Evolutionary conservation across 1,284 basidiomycete genomes (phyloP).

Genomic region (Pseudozyma pruni): DNA sequence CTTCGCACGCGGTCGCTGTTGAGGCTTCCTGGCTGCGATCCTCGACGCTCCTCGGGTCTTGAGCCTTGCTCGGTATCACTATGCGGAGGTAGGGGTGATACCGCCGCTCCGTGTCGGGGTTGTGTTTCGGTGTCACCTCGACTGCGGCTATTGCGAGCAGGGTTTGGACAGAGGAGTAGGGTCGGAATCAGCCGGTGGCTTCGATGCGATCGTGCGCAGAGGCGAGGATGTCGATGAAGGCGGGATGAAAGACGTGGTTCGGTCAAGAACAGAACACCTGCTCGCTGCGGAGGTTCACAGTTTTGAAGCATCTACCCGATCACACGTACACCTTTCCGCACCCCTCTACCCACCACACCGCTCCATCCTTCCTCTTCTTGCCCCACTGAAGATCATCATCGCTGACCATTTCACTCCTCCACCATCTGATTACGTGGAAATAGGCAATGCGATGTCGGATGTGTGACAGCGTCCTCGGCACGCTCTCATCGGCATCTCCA

Average conservation of each 20-base stretch:
- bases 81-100: slow-evolving; percentile 10
- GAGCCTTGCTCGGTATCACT: slow-evolving; percentile 4
- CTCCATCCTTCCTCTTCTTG: background rate
- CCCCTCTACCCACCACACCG: background rate
- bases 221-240: background rate
- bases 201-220: background rate
- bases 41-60: background rate
- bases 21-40: too few relatives aligned
- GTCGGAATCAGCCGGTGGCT: background rate
- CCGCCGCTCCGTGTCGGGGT: slow-evolving; percentile 15
- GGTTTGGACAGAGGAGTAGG: too few relatives aligned
- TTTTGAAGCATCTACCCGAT: slow-evolving; percentile 28
- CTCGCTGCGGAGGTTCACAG: slow-evolving; percentile 24
- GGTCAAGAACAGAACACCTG: slow-evolving; percentile 44
- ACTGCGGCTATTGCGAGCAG: too few relatives aligned
- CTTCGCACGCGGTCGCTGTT: too few relatives aligned
- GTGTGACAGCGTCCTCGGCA: slow-evolving; percentile 11
- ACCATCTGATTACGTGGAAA: background rate
- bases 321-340: slow-evolving; percentile 16
- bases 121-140: slow-evolving; percentile 1
- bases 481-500: background rate
- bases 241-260: slow-evolving; percentile 1
- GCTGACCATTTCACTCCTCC: background rate
- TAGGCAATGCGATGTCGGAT: slow-evolving; percentile 9
- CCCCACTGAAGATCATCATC: too few relatives aligned